Conservation (phyloP, 305 asterid species). For the Fraxinus baroniana region DNA sequence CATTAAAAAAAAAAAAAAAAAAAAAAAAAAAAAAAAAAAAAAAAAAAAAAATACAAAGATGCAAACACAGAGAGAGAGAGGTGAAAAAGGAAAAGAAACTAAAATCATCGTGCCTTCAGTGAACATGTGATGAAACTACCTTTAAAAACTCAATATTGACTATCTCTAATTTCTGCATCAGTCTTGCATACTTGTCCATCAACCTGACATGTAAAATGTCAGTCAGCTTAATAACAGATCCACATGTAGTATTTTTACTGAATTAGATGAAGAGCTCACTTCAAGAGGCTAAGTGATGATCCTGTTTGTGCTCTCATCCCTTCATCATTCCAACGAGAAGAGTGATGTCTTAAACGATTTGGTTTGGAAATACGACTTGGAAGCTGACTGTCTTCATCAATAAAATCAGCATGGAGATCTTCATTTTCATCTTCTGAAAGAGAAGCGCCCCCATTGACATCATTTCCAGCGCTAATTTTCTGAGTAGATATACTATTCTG, state of each 20-base stretch:
- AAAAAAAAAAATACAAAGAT: neutral
- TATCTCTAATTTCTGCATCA: conserved; percentile 96
- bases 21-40: too few species aligned
- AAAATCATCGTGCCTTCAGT: conserved; percentile 9
- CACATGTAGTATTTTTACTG: conserved; percentile 1
- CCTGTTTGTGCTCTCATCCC: conserved; percentile 80
- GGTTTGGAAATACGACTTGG: conserved; percentile 87
- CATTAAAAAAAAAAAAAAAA: too few species aligned
- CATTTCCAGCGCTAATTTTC: conserved; percentile 42
- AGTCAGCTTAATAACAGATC: conserved; percentile 32
- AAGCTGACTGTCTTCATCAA: conserved; percentile 99
- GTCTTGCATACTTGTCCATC: conserved; percentile 96
- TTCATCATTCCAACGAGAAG: conserved; percentile 56
- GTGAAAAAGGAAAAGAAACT: conserved; percentile 9
- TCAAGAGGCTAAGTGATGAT: conserved; percentile 85
- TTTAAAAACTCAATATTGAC: conserved; percentile 88
- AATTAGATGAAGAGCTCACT: conserved; percentile 46
- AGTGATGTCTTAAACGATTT: conserved; percentile 53
- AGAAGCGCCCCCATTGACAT: conserved; percentile 56
- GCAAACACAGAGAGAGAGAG: neutral
- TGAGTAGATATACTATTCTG: conserved; percentile 35
- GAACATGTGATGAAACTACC: conserved; percentile 44
- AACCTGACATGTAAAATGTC: conserved; percentile 51
- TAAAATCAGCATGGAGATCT: conserved; percentile 99
- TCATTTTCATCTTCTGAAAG: conserved; percentile 94